A percentile compares a stretch with the other conserved stretches of the same genome.
Evolutionary conservation across 1,284 basidiomycete genomes (phyloP).

Genomic region (Rugosomyces carneus): DNA sequence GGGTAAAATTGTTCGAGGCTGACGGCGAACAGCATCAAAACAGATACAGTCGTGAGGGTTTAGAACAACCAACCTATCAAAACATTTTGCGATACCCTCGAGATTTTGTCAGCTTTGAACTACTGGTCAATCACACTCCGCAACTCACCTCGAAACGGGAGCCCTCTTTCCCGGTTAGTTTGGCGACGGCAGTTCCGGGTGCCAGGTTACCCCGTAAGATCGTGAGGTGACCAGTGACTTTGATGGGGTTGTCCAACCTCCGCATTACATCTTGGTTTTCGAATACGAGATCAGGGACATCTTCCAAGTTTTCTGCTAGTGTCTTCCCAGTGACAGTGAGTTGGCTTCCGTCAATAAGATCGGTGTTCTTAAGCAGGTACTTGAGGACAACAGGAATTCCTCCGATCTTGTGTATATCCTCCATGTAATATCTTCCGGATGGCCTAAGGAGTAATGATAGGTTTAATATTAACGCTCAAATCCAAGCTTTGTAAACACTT

Average conservation of each 20-base stretch:
- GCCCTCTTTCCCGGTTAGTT: conserved; percentile 96
- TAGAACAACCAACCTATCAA: conserved; percentile 48
- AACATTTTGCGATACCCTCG: conserved; percentile 70
- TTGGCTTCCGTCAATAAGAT: conserved; percentile 85
- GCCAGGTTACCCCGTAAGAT: conserved; percentile 90
- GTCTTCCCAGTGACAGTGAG: conserved; percentile 95
- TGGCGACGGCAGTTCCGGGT: conserved; percentile 89
- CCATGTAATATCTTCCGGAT: conserved; percentile 94
- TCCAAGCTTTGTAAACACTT: conserved; percentile 15
- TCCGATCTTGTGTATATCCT: conserved; percentile 89
- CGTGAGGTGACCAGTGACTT: conserved; percentile 86
- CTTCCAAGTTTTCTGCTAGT: conserved; percentile 85
- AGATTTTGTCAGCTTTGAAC: conserved; percentile 8
- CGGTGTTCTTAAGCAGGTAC: conserved; percentile 84
- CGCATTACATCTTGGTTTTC: conserved; percentile 81
- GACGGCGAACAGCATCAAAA: conserved; percentile 10
- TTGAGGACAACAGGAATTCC: conserved; percentile 81
- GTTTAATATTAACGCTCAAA: conserved; percentile 4
- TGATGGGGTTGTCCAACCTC: conserved; percentile 81
- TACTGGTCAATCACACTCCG: neutral
- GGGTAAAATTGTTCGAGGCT: conserved; percentile 82
- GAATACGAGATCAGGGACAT: conserved; percentile 72
- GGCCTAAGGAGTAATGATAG: conserved; percentile 44
- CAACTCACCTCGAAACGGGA: conserved; percentile 68
- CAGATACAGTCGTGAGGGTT: neutral